Conservation (phyloP, 495 filamentous ascomycete species). For the Bombardia bombarda region DNA sequence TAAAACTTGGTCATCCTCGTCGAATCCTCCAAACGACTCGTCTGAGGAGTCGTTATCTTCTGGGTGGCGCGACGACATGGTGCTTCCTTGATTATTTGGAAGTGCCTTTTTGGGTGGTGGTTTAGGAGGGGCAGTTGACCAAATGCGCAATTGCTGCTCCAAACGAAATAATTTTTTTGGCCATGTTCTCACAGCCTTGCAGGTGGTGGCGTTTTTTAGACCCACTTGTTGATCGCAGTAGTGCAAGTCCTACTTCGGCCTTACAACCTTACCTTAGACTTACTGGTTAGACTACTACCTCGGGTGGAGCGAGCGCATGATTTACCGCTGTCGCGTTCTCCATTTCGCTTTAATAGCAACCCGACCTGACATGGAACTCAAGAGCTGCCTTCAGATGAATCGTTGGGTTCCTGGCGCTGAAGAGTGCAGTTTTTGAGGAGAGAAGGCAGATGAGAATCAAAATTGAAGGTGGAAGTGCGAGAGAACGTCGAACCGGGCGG, state of each 20-base stretch:
- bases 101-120: background rate
- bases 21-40: conserved; percentile 26
- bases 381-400: too few species aligned
- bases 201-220: conserved; percentile 9
- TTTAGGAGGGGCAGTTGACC: background rate
- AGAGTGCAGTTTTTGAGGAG: too few species aligned
- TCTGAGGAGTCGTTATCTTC: conserved; percentile 15
- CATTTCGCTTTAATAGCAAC: too few species aligned
- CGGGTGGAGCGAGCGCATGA: too few species aligned
- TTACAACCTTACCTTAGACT: too few species aligned
- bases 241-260: background rate
- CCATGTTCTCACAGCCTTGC: conserved; percentile 19
- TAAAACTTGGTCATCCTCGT: conserved; percentile 22
- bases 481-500: too few species aligned
- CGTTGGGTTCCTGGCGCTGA: too few species aligned
- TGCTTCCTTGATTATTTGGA: background rate
- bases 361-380: too few species aligned
- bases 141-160: background rate
- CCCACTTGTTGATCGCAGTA: background rate
- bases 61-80: conserved; percentile 12
- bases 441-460: too few species aligned
- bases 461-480: too few species aligned
- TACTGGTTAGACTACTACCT: too few species aligned
- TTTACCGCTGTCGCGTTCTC: too few species aligned
- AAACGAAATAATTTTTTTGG: conserved; percentile 22